These are phyloP conservation scores for Hyaloperonospora arabidopsidis DNA, from an alignment of 352 stramenopile species.

Conservation along the genomic window DNA sequence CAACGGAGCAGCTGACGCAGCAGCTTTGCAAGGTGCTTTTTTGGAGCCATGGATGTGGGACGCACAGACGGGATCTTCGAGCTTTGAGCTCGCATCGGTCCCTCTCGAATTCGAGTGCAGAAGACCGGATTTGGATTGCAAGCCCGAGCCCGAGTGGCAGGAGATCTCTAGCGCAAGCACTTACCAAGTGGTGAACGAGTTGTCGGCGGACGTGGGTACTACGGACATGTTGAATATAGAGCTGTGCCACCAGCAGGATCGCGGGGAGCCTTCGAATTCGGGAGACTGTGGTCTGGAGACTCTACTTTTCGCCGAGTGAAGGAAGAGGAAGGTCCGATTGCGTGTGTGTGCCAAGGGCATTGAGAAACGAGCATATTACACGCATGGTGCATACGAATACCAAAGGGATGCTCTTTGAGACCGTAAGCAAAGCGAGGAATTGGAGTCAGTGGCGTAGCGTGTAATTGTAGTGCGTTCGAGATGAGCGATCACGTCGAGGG, in stretches of 20 bases:
- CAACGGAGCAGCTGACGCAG: constrained; percentile 23
- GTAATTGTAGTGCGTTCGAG: constrained; percentile 22
- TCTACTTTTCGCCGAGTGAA: constrained; percentile 60
- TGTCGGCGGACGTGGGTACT: constrained; percentile 17
- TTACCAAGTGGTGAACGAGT: constrained; percentile 7
- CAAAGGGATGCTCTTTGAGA: constrained; percentile 1
- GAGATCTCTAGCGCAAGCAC: constrained; percentile 12
- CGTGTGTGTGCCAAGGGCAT: not conserved
- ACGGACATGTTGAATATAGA: constrained; percentile 22
- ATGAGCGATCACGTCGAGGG: constrained; percentile 11
- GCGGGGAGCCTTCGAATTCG: constrained; percentile 30
- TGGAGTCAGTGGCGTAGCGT: constrained; percentile 20
- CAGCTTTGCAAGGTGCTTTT: constrained; percentile 38
- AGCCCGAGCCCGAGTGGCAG: constrained; percentile 46
- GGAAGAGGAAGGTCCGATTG: not conserved
- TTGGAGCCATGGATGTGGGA: constrained; percentile 63
- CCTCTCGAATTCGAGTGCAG: constrained; percentile 36
- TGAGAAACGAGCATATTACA: not conserved
- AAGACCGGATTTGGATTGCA: constrained; percentile 16
- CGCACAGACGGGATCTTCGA: constrained; percentile 33
- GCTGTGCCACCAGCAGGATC: constrained; percentile 34
- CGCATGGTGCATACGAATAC: constrained; percentile 16
- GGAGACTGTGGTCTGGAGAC: constrained; percentile 64
- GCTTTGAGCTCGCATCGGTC: constrained; percentile 37
- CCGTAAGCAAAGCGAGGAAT: constrained; percentile 3